Evolutionary conservation across 2,329 filamentous ascomycete genomes (phyloP).

Genomic region (Talaromyces rugulosus): DNA sequence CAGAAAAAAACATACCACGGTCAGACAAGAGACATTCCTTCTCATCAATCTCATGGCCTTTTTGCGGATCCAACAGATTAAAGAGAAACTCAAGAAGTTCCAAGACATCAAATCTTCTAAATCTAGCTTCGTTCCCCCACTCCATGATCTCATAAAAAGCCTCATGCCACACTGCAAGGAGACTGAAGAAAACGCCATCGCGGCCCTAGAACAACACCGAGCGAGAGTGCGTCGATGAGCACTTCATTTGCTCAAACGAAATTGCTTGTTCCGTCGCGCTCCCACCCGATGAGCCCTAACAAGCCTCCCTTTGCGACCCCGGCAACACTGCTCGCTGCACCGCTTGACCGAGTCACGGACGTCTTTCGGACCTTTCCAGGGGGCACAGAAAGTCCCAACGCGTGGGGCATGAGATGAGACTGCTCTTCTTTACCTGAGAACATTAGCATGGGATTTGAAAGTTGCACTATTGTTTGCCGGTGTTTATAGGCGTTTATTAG

Average conservation of each 20-base stretch:
- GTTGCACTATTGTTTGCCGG: background rate
- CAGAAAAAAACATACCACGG: background rate
- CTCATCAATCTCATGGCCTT: background rate
- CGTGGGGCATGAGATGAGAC: background rate
- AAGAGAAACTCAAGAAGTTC: conserved; percentile 47
- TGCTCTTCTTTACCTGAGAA: background rate
- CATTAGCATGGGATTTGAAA: background rate
- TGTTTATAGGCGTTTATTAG: background rate
- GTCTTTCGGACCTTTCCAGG: conserved; percentile 52
- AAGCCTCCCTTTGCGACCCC: conserved; percentile 55
- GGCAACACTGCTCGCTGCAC: conserved; percentile 51
- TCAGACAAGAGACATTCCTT: background rate
- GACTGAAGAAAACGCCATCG: conserved; percentile 49
- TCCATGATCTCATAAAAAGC: conserved; percentile 43
- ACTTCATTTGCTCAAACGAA: conserved; percentile 50
- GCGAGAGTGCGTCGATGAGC: conserved; percentile 36
- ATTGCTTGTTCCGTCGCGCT: conserved; percentile 49
- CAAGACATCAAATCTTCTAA: conserved; percentile 42
- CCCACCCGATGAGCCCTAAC: conserved; percentile 48
- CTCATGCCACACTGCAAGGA: conserved; percentile 46
- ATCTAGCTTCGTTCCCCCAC: conserved; percentile 39
- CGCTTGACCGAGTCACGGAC: conserved; percentile 54
- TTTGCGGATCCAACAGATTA: conserved; percentile 38
- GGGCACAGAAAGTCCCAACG: background rate
- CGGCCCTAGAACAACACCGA: conserved; percentile 39